Base-by-base conservation (phyloP, 768 basidiomycete species). In the Crepidotus variabilis region DNA sequence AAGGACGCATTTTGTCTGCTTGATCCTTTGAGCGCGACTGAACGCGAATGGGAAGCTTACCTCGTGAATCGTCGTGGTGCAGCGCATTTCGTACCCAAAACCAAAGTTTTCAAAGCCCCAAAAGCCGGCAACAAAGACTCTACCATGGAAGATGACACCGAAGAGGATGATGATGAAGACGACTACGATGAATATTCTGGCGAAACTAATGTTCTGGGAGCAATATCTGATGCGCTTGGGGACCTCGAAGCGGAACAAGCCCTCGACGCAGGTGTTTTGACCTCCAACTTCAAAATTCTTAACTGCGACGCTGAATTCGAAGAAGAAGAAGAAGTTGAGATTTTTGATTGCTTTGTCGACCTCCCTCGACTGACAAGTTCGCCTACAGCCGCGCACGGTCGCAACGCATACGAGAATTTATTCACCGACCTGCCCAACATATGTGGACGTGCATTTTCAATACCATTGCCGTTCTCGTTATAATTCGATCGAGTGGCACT, bases 401-500 rank as follows among this genome's bases (percentile, higher is more conserved):
- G 32, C 52, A 13, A 18, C 32, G 9, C 51, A 54, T 32, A 54
- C 56, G 24, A 36, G 60, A 21, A 50, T 57, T 33, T 57, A 57
- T 35, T 57, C 60, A 13, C 56, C 56, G 14, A 52, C 53, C n/a
- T 48, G 46, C 21, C 60, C 56, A 21, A 22, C 48, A 21, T 57
- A 57, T 50, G 54, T 60, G 16, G 60, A 57, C 36, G 52, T 48
- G 8, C 28, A 28, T 28, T 28, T 28, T 28, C 3, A 28, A 28
- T 28, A 28, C 28, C 28, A 28, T 8, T 57, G 51, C 23, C 28
- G 45, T 35, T 18, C 47, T 28, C 23, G 56, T 18, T 43, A 2
- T n/a, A 11, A 52, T 24, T n/a, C 55, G 11, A 34, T 57, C 22
- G 60, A 50, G n/a, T 60, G 52, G 53, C 24, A 45, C 28, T 60